Conservation (phyloP, 2,329 filamentous ascomycete species). For the Cryphonectria nitschkei region DNA sequence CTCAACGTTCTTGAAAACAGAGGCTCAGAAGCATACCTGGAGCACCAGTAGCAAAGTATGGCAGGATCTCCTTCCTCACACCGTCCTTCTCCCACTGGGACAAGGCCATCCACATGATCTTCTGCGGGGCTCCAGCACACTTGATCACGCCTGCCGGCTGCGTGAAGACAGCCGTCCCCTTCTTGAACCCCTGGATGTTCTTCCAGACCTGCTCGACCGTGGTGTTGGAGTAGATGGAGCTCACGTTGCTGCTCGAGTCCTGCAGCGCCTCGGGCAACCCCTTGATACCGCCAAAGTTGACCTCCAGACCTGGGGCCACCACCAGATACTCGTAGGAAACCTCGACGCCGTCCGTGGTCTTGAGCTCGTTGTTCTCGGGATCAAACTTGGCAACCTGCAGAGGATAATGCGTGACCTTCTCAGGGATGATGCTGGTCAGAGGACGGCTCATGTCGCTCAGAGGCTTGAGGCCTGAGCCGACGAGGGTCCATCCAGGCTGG, state of each 20-base stretch:
- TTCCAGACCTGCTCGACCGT: conserved; percentile 42
- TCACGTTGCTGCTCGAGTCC: conserved; percentile 40
- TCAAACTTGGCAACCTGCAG: conserved; percentile 40
- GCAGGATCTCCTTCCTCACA: conserved; percentile 38
- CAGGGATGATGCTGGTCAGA: conserved; percentile 38
- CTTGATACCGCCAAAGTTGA: conserved; percentile 40
- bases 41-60: conserved; percentile 42
- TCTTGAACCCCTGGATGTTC: conserved; percentile 41
- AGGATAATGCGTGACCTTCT: conserved; percentile 42
- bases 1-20: background rate
- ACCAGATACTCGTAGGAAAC: conserved; percentile 43
- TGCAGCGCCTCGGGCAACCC: conserved; percentile 41
- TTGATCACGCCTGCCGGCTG: conserved; percentile 45
- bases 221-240: conserved; percentile 44
- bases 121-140: conserved; percentile 45
- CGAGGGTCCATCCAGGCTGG: conserved; percentile 44
- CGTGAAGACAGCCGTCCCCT: conserved; percentile 43
- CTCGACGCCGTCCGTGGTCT: conserved; percentile 40
- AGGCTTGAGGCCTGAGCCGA: conserved; percentile 41
- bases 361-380: conserved; percentile 42
- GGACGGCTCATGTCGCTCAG: conserved; percentile 37
- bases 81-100: conserved; percentile 43
- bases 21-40: conserved; percentile 17
- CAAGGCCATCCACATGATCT: conserved; percentile 46
- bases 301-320: conserved; percentile 43